A percentile compares a stretch with the other conserved stretches of the same genome.
phyloP scores from a whole-genome alignment of 129 eudicot genomes.

The Arctium lappa region DNA sequence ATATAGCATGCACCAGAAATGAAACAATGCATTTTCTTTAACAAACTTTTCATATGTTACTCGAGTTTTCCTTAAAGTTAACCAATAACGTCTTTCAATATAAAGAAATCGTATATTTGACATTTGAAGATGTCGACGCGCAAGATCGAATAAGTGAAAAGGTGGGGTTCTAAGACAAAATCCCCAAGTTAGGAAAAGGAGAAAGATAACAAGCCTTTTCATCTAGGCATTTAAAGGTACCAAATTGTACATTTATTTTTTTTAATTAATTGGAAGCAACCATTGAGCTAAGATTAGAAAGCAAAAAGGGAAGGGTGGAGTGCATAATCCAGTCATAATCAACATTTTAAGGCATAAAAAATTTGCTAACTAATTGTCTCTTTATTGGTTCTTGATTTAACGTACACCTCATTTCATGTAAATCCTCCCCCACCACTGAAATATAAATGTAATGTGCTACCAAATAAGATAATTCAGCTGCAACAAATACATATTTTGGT shows the following conservation, averaged over 20 bases:
- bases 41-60: neutral
- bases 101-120: neutral
- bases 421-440: neutral
- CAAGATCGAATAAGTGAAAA: neutral
- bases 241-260: conserved; percentile 9
- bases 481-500: too few relatives aligned
- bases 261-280: neutral
- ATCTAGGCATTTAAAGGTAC: conserved; percentile 11
- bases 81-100: neutral
- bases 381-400: neutral
- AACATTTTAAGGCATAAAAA: neutral
- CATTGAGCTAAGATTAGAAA: neutral
- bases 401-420: neutral
- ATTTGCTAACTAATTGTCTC: neutral
- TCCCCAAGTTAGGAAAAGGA: conserved; percentile 18
- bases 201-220: conserved; percentile 2
- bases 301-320: conserved; percentile 4
- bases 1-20: too few relatives aligned
- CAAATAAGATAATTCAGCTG: neutral
- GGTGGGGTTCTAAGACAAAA: neutral
- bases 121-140: neutral
- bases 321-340: conserved; percentile 27
- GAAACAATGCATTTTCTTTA: too few relatives aligned
- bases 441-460: neutral
- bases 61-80: neutral